These are phyloP conservation scores for Setaria italica DNA, from an alignment of 202 grass and related monocot genomes.

Conservation along the genomic window DNA sequence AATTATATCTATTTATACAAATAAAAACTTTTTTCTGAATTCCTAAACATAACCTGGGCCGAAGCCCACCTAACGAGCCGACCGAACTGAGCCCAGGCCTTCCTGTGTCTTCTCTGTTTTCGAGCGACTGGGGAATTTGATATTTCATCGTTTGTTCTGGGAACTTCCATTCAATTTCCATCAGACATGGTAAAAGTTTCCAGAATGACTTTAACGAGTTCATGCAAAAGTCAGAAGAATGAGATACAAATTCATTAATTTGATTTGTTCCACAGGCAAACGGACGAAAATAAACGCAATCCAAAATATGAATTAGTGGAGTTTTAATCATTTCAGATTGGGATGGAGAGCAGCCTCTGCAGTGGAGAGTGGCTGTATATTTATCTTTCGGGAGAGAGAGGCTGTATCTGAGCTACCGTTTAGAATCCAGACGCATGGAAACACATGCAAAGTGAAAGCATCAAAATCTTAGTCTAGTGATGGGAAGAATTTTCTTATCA, in stretches of 20 bases:
- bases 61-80: not conserved
- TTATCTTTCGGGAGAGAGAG: too few species aligned
- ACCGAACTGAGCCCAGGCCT: not conserved
- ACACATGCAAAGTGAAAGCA: too few species aligned
- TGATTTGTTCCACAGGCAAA: too few species aligned
- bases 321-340: too few species aligned
- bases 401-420: too few species aligned
- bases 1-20: not conserved
- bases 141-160: not conserved
- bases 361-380: too few species aligned
- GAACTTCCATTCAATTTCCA: not conserved
- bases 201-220: not conserved
- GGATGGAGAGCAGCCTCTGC: too few species aligned
- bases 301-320: not conserved
- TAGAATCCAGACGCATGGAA: too few species aligned
- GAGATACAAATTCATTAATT: not conserved
- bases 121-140: not conserved
- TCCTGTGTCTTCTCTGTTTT: not conserved
- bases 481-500: too few species aligned
- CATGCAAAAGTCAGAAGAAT: not conserved
- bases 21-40: not conserved
- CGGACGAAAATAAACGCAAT: not conserved
- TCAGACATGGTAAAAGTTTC: not conserved
- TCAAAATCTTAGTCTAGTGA: too few species aligned
- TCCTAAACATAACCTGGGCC: not conserved